Conservation (phyloP, 2,329 filamentous ascomycete genomes). For the Amauroascus verrucosus region DNA sequence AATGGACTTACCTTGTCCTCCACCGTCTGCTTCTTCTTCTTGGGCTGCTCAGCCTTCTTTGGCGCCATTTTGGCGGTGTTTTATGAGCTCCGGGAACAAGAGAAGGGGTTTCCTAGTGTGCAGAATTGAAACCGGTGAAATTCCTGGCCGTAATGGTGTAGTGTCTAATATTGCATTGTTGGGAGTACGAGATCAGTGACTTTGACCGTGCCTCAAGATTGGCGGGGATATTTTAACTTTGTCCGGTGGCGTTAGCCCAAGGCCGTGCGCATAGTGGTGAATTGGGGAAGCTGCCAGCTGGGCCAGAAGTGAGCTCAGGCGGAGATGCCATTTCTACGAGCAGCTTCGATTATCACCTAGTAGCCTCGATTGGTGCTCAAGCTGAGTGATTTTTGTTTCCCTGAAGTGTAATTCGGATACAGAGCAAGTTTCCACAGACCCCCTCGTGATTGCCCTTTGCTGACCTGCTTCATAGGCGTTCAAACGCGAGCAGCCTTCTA, state of each 20-base stretch:
- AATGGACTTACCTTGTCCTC: conserved; percentile 59
- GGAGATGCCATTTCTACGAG: background rate
- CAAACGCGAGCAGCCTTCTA: background rate
- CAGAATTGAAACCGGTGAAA: background rate
- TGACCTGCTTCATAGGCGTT: background rate
- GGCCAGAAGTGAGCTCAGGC: background rate
- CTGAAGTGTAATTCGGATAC: background rate
- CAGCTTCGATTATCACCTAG: background rate
- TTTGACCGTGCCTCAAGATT: background rate
- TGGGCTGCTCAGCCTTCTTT: conserved; percentile 34
- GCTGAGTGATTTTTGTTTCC: background rate
- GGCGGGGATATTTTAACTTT: conserved; percentile 2
- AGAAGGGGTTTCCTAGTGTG: background rate
- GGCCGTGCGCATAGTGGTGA: background rate
- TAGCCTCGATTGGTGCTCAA: background rate
- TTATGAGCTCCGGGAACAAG: background rate
- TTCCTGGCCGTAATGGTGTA: background rate
- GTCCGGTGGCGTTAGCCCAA: conserved; percentile 4
- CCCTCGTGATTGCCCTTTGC: background rate
- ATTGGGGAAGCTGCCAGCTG: conserved; percentile 1
- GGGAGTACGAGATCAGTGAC: background rate
- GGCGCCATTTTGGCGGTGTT: conserved; percentile 36
- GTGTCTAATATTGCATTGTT: conserved; percentile 1
- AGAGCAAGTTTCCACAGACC: background rate
- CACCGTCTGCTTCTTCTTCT: conserved; percentile 46